Conservation (phyloP, 768 basidiomycete species). For the Glaciozyma martinii region DNA sequence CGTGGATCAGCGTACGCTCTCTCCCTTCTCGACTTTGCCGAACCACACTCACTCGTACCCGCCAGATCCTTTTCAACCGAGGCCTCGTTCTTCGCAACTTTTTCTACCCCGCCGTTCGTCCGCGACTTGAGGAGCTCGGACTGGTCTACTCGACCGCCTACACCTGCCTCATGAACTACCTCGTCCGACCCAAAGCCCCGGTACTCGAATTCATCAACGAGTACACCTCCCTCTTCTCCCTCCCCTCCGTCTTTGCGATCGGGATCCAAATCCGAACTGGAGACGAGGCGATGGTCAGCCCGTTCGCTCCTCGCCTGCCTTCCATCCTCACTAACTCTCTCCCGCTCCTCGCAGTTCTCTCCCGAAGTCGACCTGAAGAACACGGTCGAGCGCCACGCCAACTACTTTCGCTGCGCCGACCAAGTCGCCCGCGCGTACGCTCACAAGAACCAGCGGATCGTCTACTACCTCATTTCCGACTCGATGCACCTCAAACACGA, state of each 20-base stretch:
- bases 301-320: rapidly evolving
- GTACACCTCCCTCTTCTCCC: constrained; percentile 19
- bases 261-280: constrained; percentile 23
- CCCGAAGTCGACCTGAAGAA: constrained; percentile 2
- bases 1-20: background rate
- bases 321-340: too few species aligned
- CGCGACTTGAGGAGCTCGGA: constrained; percentile 6
- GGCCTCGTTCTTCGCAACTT: constrained; percentile 20
- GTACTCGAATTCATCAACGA: constrained; percentile 17
- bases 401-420: constrained; percentile 22
- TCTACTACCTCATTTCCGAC: constrained; percentile 24
- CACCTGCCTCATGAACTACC: constrained; percentile 24
- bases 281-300: constrained; percentile 16
- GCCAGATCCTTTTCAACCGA: constrained; percentile 21
- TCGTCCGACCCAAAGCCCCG: constrained; percentile 20
- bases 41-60: too few species aligned
- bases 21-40: too few species aligned
- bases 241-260: constrained; percentile 20
- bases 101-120: background rate
- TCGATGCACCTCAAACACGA: constrained; percentile 10
- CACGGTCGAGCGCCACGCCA: constrained; percentile 3
- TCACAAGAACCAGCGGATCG: constrained; percentile 8
- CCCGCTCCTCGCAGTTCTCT: constrained; percentile 1
- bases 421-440: constrained; percentile 10
- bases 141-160: constrained; percentile 3